These are phyloP conservation scores for Suillus weaverae DNA, from an alignment of 768 basidiomycete genomes.

Conservation along the genomic window DNA sequence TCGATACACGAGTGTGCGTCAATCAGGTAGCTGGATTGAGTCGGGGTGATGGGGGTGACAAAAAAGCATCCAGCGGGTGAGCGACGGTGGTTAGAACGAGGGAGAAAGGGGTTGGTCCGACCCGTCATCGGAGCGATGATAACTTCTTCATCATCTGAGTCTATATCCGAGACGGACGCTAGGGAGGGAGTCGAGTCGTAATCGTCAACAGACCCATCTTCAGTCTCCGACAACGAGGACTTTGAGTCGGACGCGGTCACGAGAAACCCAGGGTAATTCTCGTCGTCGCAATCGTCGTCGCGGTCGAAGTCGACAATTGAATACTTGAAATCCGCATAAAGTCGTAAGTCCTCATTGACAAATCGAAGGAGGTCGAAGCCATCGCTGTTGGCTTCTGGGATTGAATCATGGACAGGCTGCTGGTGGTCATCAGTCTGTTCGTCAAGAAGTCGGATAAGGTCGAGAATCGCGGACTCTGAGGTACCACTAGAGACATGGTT, in stretches of 20 bases:
- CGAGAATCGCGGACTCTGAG: neutral
- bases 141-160: neutral
- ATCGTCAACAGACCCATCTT: neutral
- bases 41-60: neutral
- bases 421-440: neutral
- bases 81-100: neutral
- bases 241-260: neutral
- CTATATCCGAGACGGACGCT: neutral
- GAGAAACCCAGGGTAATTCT: neutral
- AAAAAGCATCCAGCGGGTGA: constrained; percentile 1
- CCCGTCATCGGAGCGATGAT: neutral
- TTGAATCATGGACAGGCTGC: neutral
- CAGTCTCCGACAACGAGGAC: neutral
- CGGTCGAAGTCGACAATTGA: neutral
- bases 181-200: neutral
- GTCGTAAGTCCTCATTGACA: neutral
- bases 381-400: neutral
- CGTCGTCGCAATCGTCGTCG: neutral
- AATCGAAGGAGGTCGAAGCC: neutral
- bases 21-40: neutral
- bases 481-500: neutral
- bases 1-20: neutral
- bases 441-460: constrained; percentile 3
- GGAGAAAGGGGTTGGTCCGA: neutral
- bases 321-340: neutral